Percentiles rank a stretch among this genome's conserved stretches.
These are phyloP conservation scores for Huntiella bhutanensis DNA, from an alignment of 2,329 filamentous ascomycete species.

Conservation along the genomic window DNA sequence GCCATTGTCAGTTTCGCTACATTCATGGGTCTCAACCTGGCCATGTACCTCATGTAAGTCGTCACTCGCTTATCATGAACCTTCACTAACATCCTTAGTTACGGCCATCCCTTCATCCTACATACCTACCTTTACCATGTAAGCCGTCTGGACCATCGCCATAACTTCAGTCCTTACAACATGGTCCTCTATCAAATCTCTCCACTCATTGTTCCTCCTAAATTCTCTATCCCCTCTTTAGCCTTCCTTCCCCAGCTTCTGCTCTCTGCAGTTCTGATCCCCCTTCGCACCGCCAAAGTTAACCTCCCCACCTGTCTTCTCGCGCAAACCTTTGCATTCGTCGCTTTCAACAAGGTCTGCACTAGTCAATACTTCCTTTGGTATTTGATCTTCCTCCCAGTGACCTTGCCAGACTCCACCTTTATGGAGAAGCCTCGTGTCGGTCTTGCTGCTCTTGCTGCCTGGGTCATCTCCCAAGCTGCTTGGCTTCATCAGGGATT, in stretches of 20 bases:
- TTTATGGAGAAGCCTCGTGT: constrained; percentile 40
- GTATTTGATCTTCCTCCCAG: constrained; percentile 86
- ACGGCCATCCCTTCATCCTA: constrained; percentile 62
- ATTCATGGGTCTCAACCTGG: constrained; percentile 53
- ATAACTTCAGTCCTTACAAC: constrained; percentile 98
- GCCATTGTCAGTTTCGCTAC: constrained; percentile 47
- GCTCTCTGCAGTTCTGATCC: constrained; percentile 59
- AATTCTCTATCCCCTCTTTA: constrained; percentile 47
- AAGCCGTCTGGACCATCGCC: constrained; percentile 81
- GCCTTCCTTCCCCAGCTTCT: constrained; percentile 80
- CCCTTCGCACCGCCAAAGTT: constrained; percentile 57
- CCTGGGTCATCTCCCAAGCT: constrained; percentile 64
- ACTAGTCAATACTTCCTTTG: constrained; percentile 99
- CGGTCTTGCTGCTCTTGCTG: constrained; percentile 43
- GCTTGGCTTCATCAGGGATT: constrained; percentile 61
- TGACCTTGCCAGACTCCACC: constrained; percentile 69
- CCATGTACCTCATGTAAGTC: constrained; percentile 59
- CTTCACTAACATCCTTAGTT: constrained; percentile 26
- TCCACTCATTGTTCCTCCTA: constrained; percentile 27
- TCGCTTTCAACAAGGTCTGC: constrained; percentile 97
- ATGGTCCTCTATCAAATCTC: constrained; percentile 76
- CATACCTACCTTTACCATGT: constrained; percentile 92
- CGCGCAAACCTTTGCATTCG: constrained; percentile 91
- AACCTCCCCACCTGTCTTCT: constrained; percentile 73
- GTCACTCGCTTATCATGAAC: background rate